These are phyloP conservation scores for Angomonas desouzai DNA, from an alignment of 208 protist species.

Conservation along the genomic window DNA sequence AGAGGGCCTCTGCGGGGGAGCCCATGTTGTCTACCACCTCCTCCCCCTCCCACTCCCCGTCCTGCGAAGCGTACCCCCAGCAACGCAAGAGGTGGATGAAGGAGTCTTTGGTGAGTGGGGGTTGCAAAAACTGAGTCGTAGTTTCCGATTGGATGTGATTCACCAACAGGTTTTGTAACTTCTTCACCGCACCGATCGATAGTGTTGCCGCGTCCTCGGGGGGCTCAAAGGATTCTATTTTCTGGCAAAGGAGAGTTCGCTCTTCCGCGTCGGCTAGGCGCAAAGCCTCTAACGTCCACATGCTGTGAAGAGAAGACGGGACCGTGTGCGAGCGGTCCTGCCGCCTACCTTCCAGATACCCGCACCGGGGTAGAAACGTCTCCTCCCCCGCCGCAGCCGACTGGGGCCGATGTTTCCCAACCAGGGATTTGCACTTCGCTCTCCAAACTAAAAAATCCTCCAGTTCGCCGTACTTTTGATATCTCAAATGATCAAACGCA, in stretches of 20 bases:
- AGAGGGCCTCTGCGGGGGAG: conserved; percentile 59
- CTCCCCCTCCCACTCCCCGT: neutral
- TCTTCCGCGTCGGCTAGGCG: conserved; percentile 48
- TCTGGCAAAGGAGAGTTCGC: conserved; percentile 19
- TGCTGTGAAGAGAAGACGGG: conserved; percentile 17
- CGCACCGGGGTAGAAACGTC: neutral
- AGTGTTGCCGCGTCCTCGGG: conserved; percentile 44
- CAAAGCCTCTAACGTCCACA: conserved; percentile 49
- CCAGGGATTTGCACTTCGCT: conserved; percentile 36
- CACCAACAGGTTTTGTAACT: conserved; percentile 42
- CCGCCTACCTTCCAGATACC: neutral
- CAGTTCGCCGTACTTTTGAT: conserved; percentile 44
- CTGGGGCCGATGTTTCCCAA: conserved; percentile 9
- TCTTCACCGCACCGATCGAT: conserved; percentile 40
- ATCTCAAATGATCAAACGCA: conserved; percentile 57
- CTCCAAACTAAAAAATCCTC: conserved; percentile 49
- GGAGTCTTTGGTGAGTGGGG: neutral
- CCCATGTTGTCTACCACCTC: conserved; percentile 57
- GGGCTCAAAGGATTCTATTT: conserved; percentile 35
- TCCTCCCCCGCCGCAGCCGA: neutral
- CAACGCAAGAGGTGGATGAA: neutral
- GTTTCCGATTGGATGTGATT: neutral
- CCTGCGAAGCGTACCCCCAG: neutral
- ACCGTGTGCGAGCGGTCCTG: neutral
- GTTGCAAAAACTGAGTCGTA: neutral